Base-by-base conservation (phyloP, 768 basidiomycete species). In the Candolleomyces aberdarensis region DNA sequence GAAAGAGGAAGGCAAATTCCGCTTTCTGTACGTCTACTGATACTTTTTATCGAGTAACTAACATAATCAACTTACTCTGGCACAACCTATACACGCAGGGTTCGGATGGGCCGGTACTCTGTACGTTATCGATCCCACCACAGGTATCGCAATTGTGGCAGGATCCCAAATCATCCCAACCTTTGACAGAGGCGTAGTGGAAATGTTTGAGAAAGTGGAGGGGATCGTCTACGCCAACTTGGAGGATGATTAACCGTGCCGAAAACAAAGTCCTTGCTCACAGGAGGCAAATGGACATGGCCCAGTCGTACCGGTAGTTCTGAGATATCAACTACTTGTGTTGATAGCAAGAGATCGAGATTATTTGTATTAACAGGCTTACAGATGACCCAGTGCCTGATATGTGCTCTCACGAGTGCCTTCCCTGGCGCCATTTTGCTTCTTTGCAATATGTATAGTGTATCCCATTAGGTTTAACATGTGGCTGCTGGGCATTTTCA, bases 31-130 rank as follows among this genome's bases (percentile, higher is more conserved):
- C 62, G 75, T 68, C 40, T n/a, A 11, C 26, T 26, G 36, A 46
- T 20, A 3, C 26, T 46, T 17, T 7, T 20, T 17, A 6, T 53
- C 22, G 1, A 7, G 5, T 50, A 40, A 19, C 17, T 11, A 44
- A 36, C 32, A 32, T 32, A n/a, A 5, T 8, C 11, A 5, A 36
- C 36, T 36, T 36, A 36, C 36, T 6, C 36, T 7, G 36, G 26
- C 26, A 26, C 26, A 26, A 26, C n/a, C n/a, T n/a, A n/a, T 3
- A 50, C 22, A 56, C 40, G 11, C 48, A 76, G 74, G 74, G 75
- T 68, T 57, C 32, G 76, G 76, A 6, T 77, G 70, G 70, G 75
- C 75, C 13, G 69, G 69, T 22, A 72, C 72, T 1, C 68, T 66
- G 29, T 67, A 68, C 53, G 65, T 70, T 20, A 65, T 77, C 31